phyloP scores from a whole-genome alignment of 2,329 filamentous ascomycete genomes.

The Arthrobotrys megalospora region DNA sequence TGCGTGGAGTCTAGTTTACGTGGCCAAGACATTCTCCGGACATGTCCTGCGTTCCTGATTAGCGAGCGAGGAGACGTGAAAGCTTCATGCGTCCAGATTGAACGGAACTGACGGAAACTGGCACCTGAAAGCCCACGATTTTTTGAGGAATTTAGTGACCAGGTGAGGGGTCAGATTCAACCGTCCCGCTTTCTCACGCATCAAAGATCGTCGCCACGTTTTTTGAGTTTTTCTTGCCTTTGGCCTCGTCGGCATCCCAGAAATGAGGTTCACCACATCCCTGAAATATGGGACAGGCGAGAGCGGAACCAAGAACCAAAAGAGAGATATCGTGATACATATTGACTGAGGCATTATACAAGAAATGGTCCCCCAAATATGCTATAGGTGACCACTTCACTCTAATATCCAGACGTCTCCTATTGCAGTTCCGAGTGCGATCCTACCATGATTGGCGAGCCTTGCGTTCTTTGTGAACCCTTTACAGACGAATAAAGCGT shows the following conservation, averaged over 20 bases:
- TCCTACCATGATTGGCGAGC: slow-evolving; percentile 41
- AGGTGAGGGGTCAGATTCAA: slow-evolving; percentile 46
- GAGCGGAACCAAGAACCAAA: slow-evolving; percentile 34
- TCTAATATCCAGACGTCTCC: slow-evolving; percentile 42
- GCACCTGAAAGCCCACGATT: slow-evolving; percentile 37
- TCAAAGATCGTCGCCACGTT: slow-evolving; percentile 58
- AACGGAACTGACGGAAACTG: slow-evolving; percentile 1
- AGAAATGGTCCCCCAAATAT: slow-evolving; percentile 38
- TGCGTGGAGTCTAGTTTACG: slow-evolving; percentile 46
- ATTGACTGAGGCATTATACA: slow-evolving; percentile 47
- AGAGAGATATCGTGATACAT: slow-evolving; percentile 28
- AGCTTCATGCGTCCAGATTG: slow-evolving; percentile 19
- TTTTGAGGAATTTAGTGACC: slow-evolving; percentile 24
- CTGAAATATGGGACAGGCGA: slow-evolving; percentile 42
- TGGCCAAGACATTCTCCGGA: slow-evolving; percentile 55
- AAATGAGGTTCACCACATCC: slow-evolving; percentile 53
- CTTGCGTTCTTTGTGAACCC: slow-evolving; percentile 11
- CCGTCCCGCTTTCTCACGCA: slow-evolving; percentile 44
- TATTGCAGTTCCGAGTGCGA: slow-evolving; percentile 59
- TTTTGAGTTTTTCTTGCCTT: slow-evolving; percentile 35
- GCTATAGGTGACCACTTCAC: slow-evolving; percentile 1
- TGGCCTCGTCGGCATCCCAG: slow-evolving; percentile 39
- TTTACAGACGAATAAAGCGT: neutral
- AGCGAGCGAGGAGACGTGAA: slow-evolving; percentile 21
- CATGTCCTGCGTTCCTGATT: slow-evolving; percentile 34